A percentile compares a stretch with the other conserved stretches of the same genome.
These are phyloP conservation scores for Ochetophila trinervis DNA, from an alignment of 306 rosid species.

Conservation along the genomic window DNA sequence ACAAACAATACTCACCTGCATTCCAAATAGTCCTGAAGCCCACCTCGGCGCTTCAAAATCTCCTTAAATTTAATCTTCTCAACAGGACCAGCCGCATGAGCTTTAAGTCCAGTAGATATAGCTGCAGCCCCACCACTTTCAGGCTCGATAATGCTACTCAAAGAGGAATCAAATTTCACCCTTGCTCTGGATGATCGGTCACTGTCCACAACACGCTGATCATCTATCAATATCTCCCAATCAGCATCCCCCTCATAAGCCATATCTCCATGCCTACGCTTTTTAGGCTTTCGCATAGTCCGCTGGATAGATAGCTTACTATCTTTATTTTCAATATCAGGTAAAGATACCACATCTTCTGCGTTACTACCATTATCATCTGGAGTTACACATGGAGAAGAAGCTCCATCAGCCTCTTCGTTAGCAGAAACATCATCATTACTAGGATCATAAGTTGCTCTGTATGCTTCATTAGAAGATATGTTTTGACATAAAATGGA, in stretches of 20 bases:
- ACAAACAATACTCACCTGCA: conserved; percentile 67
- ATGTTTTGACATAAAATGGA: conserved; percentile 35
- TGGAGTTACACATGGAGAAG: conserved; percentile 42
- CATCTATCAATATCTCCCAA: conserved; percentile 71
- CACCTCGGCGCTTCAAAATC: conserved; percentile 90
- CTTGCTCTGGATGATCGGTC: conserved; percentile 47
- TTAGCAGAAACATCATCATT: conserved; percentile 22
- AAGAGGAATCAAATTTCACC: conserved; percentile 54
- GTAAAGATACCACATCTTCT: conserved; percentile 52
- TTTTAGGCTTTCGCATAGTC: conserved; percentile 50
- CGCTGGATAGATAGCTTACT: conserved; percentile 52
- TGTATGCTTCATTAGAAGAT: conserved; percentile 23
- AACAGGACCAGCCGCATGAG: conserved; percentile 73
- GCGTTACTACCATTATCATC: conserved; percentile 57
- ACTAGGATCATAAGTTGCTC: conserved; percentile 19
- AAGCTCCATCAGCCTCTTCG: conserved; percentile 38
- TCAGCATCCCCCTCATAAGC: conserved; percentile 99
- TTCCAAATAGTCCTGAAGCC: conserved; percentile 85
- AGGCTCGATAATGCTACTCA: conserved; percentile 49
- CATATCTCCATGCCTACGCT: conserved; percentile 88
- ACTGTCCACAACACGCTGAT: conserved; percentile 39
- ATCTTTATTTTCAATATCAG: conserved; percentile 46
- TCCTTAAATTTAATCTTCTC: conserved; percentile 96
- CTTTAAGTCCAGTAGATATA: conserved; percentile 91
- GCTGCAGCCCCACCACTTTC: conserved; percentile 81